Evolutionary conservation across 228 moss, liverwort and hornwort genomes (phyloP).

Genomic region (Sphagnum magellanicum): DNA sequence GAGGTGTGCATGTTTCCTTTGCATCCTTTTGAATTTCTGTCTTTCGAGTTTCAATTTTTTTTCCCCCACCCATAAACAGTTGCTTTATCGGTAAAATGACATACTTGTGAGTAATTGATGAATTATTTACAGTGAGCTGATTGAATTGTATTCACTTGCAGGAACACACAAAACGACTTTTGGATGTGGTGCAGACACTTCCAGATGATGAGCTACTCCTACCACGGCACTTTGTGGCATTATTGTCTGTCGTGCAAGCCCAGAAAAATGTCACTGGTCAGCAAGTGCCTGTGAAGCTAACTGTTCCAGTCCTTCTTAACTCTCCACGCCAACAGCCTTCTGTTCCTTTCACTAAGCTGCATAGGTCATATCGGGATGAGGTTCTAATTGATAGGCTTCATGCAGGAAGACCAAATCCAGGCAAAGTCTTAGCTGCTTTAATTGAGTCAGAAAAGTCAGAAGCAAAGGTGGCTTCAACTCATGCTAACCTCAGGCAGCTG

Average conservation of each 20-base stretch:
- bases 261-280: slow-evolving; percentile 16
- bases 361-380: neutral
- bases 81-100: slow-evolving; percentile 82
- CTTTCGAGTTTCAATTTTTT: slow-evolving; percentile 39
- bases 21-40: no score
- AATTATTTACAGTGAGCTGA: no score
- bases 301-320: neutral
- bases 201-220: slow-evolving; percentile 80
- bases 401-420: neutral
- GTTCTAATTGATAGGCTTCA: no score
- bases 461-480: slow-evolving; percentile 2
- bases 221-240: slow-evolving; percentile 80
- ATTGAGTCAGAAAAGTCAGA: slow-evolving; percentile 2
- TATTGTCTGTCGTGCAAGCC: slow-evolving; percentile 41
- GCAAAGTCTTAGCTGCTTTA: slow-evolving; percentile 5
- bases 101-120: slow-evolving; percentile 15
- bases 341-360: slow-evolving; percentile 19
- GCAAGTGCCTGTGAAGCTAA: slow-evolving; percentile 11
- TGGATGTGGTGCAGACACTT: slow-evolving; percentile 67
- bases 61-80: slow-evolving; percentile 59
- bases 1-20: slow-evolving; percentile 45
- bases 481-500: slow-evolving; percentile 2
- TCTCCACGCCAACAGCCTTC: slow-evolving; percentile 20
- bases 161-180: slow-evolving; percentile 82
- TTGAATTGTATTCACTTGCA: slow-evolving; percentile 7